Evolutionary conservation across 2,329 filamentous ascomycete species (phyloP).

Genomic region (Alternaria viburni): DNA sequence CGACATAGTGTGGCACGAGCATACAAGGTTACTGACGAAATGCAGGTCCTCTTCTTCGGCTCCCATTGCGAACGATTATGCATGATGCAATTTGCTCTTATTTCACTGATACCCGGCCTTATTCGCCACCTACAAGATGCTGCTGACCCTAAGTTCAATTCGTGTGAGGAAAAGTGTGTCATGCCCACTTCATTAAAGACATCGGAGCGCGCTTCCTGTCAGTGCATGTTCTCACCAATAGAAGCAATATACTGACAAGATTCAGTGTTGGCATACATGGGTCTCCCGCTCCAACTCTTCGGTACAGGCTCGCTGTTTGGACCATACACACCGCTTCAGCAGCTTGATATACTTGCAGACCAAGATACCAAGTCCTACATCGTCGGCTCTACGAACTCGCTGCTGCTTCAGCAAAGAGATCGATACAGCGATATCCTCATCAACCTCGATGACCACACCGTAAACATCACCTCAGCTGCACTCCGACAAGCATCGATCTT

Average conservation of each 20-base stretch:
- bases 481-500: conserved; percentile 77
- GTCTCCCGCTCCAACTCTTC: conserved; percentile 91
- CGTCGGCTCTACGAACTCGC: conserved; percentile 93
- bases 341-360: conserved; percentile 91
- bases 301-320: conserved; percentile 96
- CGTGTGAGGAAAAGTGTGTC: conserved; percentile 74
- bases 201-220: conserved; percentile 83
- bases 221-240: conserved; percentile 14
- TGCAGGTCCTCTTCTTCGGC: conserved; percentile 96
- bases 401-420: conserved; percentile 92
- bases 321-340: conserved; percentile 94
- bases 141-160: conserved; percentile 90
- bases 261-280: conserved; percentile 86
- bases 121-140: conserved; percentile 92
- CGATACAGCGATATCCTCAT: conserved; percentile 96
- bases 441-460: conserved; percentile 87
- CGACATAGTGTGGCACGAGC: no score
- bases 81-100: conserved; percentile 97
- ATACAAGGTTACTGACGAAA: conserved; percentile 15
- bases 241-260: conserved; percentile 26
- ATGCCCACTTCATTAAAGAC: conserved; percentile 86
- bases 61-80: conserved; percentile 94
- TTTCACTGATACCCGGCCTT: conserved; percentile 92
- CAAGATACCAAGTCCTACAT: conserved; percentile 96
- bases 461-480: conserved; percentile 82